Percentiles rank a stretch among this genome's conserved stretches.
Evolutionary conservation across 2,329 filamentous ascomycete species (phyloP).

Genomic region (Fusarium palustre): DNA sequence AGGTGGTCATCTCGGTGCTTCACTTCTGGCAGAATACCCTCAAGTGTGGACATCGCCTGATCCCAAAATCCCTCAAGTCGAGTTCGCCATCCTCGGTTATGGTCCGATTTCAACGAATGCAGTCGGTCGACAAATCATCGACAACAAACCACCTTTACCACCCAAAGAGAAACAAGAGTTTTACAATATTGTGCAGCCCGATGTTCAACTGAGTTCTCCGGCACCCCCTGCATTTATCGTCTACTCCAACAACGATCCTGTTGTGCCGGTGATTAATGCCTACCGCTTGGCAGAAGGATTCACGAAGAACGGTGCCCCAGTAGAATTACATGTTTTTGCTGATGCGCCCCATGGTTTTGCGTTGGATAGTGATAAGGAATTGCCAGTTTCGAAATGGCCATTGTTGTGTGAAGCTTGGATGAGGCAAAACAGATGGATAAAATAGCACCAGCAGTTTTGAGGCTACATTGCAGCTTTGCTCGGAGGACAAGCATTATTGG

Average conservation of each 20-base stretch:
- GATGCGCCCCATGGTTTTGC: slow-evolving; percentile 44
- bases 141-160: slow-evolving; percentile 36
- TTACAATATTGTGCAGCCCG: slow-evolving; percentile 38
- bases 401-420: slow-evolving; percentile 42
- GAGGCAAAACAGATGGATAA: slow-evolving; percentile 22
- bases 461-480: background rate
- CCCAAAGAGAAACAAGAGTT: slow-evolving; percentile 40
- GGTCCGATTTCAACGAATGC: slow-evolving; percentile 42
- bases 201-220: slow-evolving; percentile 28
- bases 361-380: slow-evolving; percentile 18
- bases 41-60: slow-evolving; percentile 33
- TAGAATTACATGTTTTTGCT: slow-evolving; percentile 41
- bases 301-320: slow-evolving; percentile 19
- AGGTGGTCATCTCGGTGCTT: slow-evolving; percentile 40
- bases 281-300: slow-evolving; percentile 38
- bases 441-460: background rate
- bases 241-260: slow-evolving; percentile 42
- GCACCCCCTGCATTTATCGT: slow-evolving; percentile 38
- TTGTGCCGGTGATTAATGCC: slow-evolving; percentile 38
- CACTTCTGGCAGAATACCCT: slow-evolving; percentile 40
- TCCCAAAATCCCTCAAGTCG: slow-evolving; percentile 2
- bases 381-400: slow-evolving; percentile 41
- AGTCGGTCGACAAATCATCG: slow-evolving; percentile 33
- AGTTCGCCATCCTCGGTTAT: slow-evolving; percentile 41
- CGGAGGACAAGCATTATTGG: background rate